Evolutionary conservation across 2,329 filamentous ascomycete species (phyloP), one percentile per base, ranked within the genome.

Genomic region (Teratosphaeria gauchensis): DNA sequence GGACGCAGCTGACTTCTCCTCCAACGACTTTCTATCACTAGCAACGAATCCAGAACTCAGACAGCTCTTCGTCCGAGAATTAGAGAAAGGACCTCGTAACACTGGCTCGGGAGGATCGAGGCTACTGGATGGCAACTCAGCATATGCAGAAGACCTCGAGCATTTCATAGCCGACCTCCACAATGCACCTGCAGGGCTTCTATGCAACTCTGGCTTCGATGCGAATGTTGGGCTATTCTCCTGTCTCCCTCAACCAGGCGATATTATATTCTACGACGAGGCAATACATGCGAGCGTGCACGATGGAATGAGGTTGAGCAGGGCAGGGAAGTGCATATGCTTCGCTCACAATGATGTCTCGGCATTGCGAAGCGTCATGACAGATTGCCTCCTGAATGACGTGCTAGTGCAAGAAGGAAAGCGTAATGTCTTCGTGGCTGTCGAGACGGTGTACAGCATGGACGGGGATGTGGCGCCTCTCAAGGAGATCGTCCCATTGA

Each of bases 401-500:
- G 55, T 59, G 46, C 54, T 56, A 6, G 57, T 82, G 0, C 52
- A 52, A 0, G 56, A 62, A 0, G 80, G 81, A 0, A 59, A 67
- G 1, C 68, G 68, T 0, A 85, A 82, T 62, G 78, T 90, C 2
- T 88, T 90, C 63, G 71, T 90, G n/a, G 83, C 83, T 0, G 77
- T 89, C 0, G 87, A 90, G 64, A 82, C 81, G 0, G 76, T 90
- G 0, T 92, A 94, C 71, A 91, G 87, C 69, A 94, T 94, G 89
- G 89, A 92, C 56, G 89, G 89, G 0, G 88, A 92, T 64, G 74
- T 89, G 19, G 82, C 82, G 0, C 86, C 86, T 0, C 74, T 94
- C 11, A 66, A 68, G 11, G 78, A 84, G 5, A 81, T 92, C 19
- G 78, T 87, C 1, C 71, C 77, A 0, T 75, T 82, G 4, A 79